Evolutionary conservation across 1,139 yeast species (phyloP).

Genomic region (Scheffersomyces illinoinensis): DNA sequence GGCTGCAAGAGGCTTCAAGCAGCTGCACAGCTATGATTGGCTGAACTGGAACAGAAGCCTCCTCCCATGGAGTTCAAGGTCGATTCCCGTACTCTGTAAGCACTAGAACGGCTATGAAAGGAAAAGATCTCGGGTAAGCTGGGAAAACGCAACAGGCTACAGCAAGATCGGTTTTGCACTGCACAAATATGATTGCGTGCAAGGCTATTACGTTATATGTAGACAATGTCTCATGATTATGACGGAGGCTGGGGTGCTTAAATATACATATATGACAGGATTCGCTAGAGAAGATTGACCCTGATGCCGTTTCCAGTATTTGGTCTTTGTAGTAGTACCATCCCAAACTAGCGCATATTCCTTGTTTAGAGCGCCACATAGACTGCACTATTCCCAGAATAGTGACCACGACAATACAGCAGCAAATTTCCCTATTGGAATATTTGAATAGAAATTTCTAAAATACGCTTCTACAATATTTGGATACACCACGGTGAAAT

Average conservation of each 20-base stretch:
- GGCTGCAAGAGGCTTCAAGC: not conserved
- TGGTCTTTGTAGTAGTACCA: not conserved
- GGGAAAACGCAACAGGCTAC: not conserved
- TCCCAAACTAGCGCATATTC: not conserved
- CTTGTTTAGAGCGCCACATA: no score
- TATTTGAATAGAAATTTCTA: no score
- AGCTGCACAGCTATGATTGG: not conserved
- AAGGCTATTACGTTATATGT: not conserved
- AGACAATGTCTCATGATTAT: not conserved
- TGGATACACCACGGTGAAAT: not conserved
- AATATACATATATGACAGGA: not conserved
- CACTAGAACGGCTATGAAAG: not conserved
- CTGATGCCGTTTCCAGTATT: not conserved
- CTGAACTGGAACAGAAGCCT: not conserved
- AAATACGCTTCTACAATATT: not conserved
- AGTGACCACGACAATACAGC: not conserved
- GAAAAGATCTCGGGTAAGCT: not conserved
- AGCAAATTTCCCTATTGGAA: not conserved
- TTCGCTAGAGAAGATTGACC: not conserved
- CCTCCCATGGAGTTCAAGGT: not conserved
- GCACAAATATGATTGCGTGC: not conserved
- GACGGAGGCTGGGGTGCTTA: not conserved
- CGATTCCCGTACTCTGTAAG: not conserved
- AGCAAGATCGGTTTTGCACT: not conserved
- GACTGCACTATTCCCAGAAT: no score